phyloP scores from a whole-genome alignment of 768 basidiomycete species.

The Cantharellus cinnabarinus region DNA sequence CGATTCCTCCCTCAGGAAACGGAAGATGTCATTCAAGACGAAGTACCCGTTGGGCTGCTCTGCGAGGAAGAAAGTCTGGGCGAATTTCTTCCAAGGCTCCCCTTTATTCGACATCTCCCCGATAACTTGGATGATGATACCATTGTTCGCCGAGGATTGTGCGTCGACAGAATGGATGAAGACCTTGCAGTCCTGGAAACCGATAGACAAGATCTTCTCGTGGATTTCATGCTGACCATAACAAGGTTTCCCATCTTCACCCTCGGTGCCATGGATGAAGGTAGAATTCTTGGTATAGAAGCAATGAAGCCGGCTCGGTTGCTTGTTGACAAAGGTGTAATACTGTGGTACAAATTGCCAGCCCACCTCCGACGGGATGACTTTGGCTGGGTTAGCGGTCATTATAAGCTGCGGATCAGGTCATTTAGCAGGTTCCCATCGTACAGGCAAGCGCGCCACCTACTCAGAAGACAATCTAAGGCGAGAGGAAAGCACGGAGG shows the following conservation, averaged over 20 bases:
- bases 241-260: constrained; percentile 78
- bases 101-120: constrained; percentile 94
- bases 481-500: neutral
- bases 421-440: too few relatives aligned
- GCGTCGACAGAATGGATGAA: constrained; percentile 98
- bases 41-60: constrained; percentile 99
- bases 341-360: constrained; percentile 99
- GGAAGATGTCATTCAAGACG: constrained; percentile 99
- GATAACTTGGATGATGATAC: constrained; percentile 98
- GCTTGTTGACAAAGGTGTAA: constrained; percentile 97
- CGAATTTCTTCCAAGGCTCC: constrained; percentile 93
- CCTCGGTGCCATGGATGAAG: constrained; percentile 93
- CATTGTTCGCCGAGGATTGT: constrained; percentile 82
- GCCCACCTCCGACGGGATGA: constrained; percentile 62
- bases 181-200: constrained; percentile 92
- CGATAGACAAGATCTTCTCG: constrained; percentile 83
- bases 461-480: neutral
- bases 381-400: constrained; percentile 9
- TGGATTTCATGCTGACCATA: constrained; percentile 98
- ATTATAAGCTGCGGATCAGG: neutral
- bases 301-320: constrained; percentile 89
- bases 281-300: constrained; percentile 98
- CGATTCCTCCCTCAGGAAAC: constrained; percentile 90
- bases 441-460: neutral
- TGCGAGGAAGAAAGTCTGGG: constrained; percentile 98